These are phyloP conservation scores for Tephrocybe sp. DNA, from an alignment of 768 basidiomycete species.

Conservation along the genomic window DNA sequence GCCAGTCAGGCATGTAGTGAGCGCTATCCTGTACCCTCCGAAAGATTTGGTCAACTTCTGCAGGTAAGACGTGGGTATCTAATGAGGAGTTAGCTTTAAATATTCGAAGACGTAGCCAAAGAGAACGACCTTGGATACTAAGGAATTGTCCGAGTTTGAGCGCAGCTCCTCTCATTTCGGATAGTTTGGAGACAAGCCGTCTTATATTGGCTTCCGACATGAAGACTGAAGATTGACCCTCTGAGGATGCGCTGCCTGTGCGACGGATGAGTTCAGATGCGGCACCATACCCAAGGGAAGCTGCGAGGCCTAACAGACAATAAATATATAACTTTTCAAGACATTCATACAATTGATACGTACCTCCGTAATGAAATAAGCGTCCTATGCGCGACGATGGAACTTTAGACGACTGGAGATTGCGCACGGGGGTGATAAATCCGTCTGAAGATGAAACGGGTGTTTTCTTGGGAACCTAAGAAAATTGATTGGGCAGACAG, in stretches of 20 bases:
- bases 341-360: neutral
- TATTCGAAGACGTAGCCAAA: neutral
- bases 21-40: constrained; percentile 91
- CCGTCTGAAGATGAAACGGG: neutral
- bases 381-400: constrained; percentile 89
- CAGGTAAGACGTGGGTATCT: constrained; percentile 89
- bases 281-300: constrained; percentile 85
- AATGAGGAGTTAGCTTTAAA: neutral
- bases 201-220: constrained; percentile 91
- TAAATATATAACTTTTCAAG: neutral
- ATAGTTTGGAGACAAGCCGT: constrained; percentile 87
- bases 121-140: constrained; percentile 79
- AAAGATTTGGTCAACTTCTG: constrained; percentile 86
- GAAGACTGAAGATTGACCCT: constrained; percentile 53
- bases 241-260: constrained; percentile 38
- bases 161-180: constrained; percentile 94
- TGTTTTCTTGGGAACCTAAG: neutral
- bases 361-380: constrained; percentile 93
- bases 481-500: neutral
- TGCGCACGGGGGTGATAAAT: constrained; percentile 29
- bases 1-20: constrained; percentile 99
- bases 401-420: constrained; percentile 79
- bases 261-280: constrained; percentile 84
- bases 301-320: constrained; percentile 69
- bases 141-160: constrained; percentile 96